Percentiles rank a stretch among this genome's conserved stretches.
phyloP scores from a whole-genome alignment of 768 basidiomycete genomes.

The Cystobasidium ongulense region DNA sequence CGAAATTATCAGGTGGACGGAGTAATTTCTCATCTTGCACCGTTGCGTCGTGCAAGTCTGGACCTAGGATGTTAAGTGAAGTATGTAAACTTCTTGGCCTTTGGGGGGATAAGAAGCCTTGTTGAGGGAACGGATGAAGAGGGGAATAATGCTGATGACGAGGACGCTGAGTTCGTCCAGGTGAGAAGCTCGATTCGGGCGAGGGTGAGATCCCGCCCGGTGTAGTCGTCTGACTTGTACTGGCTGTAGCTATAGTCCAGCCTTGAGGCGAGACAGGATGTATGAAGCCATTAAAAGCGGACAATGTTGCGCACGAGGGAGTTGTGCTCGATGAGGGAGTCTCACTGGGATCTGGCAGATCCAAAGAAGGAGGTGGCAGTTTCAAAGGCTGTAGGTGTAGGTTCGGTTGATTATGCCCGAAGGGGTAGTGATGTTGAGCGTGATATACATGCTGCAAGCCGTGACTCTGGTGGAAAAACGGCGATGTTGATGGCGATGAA shows the following conservation, averaged over 20 bases:
- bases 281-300: not conserved
- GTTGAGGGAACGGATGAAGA: not conserved
- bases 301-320: not conserved
- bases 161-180: not conserved
- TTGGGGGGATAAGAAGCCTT: not conserved
- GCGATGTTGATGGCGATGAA: not conserved
- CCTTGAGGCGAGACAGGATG: not conserved
- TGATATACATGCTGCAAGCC: too few relatives aligned
- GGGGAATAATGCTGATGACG: not conserved
- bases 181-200: not conserved
- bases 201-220: not conserved
- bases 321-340: constrained; percentile 2
- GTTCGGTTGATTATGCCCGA: not conserved
- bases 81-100: not conserved
- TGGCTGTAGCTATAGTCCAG: not conserved
- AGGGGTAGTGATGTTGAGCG: not conserved
- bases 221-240: not conserved
- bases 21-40: not conserved
- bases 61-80: not conserved
- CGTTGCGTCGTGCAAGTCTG: not conserved
- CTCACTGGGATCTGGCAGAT: not conserved
- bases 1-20: constrained; percentile 47
- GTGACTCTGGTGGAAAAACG: constrained; percentile 1
- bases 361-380: constrained; percentile 24
- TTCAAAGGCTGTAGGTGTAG: constrained; percentile 8